phyloP scores from a whole-genome alignment of 768 basidiomycete species.

The Russula dissimulans region DNA sequence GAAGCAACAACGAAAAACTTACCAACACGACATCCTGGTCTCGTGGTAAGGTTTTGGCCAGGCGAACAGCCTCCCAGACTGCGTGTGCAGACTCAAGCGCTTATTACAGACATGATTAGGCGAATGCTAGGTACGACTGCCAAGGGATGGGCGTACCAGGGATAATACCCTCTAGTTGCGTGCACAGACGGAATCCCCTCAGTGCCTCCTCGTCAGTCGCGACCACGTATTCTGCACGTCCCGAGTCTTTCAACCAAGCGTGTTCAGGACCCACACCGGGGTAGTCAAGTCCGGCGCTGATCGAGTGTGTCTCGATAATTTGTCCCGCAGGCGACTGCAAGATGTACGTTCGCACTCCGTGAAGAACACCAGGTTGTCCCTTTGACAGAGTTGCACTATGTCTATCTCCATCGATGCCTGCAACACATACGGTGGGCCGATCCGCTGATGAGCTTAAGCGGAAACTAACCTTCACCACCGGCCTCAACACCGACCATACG shows the following conservation, averaged over 20 bases:
- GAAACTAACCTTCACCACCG: slow-evolving; percentile 76
- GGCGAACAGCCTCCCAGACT: slow-evolving; percentile 81
- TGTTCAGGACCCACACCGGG: slow-evolving; percentile 98
- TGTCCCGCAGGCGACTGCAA: slow-evolving; percentile 85
- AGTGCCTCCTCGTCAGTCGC: slow-evolving; percentile 94
- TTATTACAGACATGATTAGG: slow-evolving; percentile 24
- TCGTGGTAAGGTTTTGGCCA: slow-evolving; percentile 77
- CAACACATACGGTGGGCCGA: neutral
- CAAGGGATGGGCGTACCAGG: slow-evolving; percentile 48
- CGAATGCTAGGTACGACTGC: neutral
- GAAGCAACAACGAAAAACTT: slow-evolving; percentile 28
- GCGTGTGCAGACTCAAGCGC: slow-evolving; percentile 95
- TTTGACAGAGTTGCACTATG: slow-evolving; percentile 92
- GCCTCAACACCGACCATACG: slow-evolving; percentile 92
- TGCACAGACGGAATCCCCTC: slow-evolving; percentile 84
- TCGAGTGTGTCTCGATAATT: slow-evolving; percentile 94
- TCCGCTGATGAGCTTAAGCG: neutral
- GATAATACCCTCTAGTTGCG: slow-evolving; percentile 94
- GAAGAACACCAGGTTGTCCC: slow-evolving; percentile 89
- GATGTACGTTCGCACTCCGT: slow-evolving; percentile 93
- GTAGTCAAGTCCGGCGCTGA: slow-evolving; percentile 94
- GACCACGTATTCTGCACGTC: slow-evolving; percentile 84
- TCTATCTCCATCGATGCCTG: slow-evolving; percentile 71
- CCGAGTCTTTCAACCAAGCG: slow-evolving; percentile 92
- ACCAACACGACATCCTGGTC: slow-evolving; percentile 88